Percentiles rank a stretch among this genome's conserved stretches.
Conservation (phyloP, 2,329 filamentous ascomycete genomes). For the Thielaviopsis populi region DNA sequence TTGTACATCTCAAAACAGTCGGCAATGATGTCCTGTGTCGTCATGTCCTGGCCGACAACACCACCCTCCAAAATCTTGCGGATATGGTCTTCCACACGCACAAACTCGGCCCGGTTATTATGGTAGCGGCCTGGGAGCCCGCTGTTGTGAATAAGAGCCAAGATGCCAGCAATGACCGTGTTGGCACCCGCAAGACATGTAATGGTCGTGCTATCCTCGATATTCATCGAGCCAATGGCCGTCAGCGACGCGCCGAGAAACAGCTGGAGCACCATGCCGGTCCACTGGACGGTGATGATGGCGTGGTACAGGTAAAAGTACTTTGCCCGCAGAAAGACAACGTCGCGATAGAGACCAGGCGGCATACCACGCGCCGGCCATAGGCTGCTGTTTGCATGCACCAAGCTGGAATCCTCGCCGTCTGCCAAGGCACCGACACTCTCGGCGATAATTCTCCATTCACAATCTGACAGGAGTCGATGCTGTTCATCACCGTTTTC, state of each 20-base stretch:
- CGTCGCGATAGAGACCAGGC: conserved; percentile 34
- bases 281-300: conserved; percentile 30
- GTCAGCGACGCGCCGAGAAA: conserved; percentile 35
- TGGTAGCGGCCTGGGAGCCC: conserved; percentile 38
- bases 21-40: conserved; percentile 32
- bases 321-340: conserved; percentile 31
- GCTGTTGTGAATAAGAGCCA: conserved; percentile 39
- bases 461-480: conserved; percentile 11
- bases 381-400: conserved; percentile 29
- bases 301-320: conserved; percentile 32
- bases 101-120: conserved; percentile 35
- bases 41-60: conserved; percentile 29
- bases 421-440: conserved; percentile 12
- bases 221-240: conserved; percentile 32
- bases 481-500: not conserved
- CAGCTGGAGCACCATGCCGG: conserved; percentile 35
- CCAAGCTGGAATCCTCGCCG: conserved; percentile 27
- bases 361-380: conserved; percentile 36
- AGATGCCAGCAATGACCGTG: conserved; percentile 34
- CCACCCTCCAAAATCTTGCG: conserved; percentile 35
- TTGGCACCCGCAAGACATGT: conserved; percentile 37
- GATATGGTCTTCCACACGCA: conserved; percentile 35
- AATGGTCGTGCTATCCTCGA: conserved; percentile 27
- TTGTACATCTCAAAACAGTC: conserved; percentile 34
- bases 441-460: conserved; percentile 14